Evolutionary conservation across 179 eudicot genomes (phyloP).

Genomic region (Beta lomatogona): DNA sequence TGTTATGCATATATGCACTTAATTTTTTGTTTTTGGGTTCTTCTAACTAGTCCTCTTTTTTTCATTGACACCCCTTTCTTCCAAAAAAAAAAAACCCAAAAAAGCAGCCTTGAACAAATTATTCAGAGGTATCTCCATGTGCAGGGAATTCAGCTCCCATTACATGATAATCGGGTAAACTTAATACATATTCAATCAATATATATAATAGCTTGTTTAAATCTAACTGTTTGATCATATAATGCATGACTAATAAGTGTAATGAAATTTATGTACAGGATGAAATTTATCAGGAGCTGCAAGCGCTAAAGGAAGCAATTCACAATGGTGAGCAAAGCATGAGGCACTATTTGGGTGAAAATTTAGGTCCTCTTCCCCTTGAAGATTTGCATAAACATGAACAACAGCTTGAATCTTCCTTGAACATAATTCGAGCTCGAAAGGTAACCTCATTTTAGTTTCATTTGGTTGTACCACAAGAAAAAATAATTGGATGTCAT

Average conservation of each 20-base stretch:
- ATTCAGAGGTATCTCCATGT: constrained; percentile 33
- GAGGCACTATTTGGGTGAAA: constrained; percentile 39
- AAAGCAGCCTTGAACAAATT: constrained; percentile 34
- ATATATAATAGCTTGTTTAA: not conserved
- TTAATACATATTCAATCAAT: not conserved
- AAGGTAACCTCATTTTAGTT: constrained; percentile 27
- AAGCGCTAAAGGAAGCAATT: constrained; percentile 33
- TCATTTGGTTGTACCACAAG: no score
- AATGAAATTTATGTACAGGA: constrained; percentile 20
- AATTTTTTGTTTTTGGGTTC: not conserved
- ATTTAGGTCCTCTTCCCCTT: constrained; percentile 30
- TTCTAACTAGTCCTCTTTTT: not conserved
- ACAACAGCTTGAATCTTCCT: constrained; percentile 39
- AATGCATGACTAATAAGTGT: not conserved
- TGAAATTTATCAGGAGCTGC: constrained; percentile 29
- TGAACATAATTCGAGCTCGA: constrained; percentile 38
- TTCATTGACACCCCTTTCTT: not conserved
- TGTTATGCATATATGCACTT: not conserved
- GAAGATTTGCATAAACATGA: constrained; percentile 42
- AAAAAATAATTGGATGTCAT: no score
- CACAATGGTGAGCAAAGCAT: constrained; percentile 30
- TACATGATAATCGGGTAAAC: constrained; percentile 37
- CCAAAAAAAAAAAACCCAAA: no score
- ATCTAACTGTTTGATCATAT: not conserved
- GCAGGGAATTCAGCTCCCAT: constrained; percentile 31